Percentiles rank a stretch among this genome's conserved stretches.
phyloP scores from a whole-genome alignment of 2,329 filamentous ascomycete genomes.

The Gaeumannomyces sp. region DNA sequence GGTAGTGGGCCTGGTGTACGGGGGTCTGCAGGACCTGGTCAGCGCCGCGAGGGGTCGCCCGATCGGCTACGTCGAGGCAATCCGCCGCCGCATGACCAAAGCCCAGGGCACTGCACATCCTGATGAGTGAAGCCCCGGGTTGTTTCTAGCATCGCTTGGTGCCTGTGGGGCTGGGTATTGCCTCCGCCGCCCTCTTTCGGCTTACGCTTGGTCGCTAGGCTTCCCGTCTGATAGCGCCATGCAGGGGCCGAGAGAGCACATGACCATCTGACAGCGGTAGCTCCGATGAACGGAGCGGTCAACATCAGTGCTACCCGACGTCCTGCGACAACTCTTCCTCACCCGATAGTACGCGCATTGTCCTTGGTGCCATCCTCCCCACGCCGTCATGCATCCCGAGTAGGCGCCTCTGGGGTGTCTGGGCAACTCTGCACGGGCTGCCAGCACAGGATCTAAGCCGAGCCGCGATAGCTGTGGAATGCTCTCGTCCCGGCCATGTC shows the following conservation, averaged over 20 bases:
- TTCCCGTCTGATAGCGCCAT: not conserved
- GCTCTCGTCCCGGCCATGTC: too few species aligned
- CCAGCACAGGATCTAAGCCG: too few species aligned
- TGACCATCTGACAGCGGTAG: not conserved
- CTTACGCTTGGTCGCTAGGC: not conserved
- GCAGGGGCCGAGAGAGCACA: not conserved
- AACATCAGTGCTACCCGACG: too few species aligned
- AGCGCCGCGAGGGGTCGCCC: conserved; percentile 63
- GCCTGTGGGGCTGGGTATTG: too few species aligned
- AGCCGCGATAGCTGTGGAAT: too few species aligned
- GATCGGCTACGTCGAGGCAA: conserved; percentile 68
- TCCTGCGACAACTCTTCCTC: too few species aligned
- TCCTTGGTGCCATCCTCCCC: too few species aligned
- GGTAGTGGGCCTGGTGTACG: conserved; percentile 72
- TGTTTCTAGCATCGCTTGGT: too few species aligned
- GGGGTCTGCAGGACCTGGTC: conserved; percentile 71
- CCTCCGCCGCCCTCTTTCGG: not conserved
- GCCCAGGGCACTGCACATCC: not conserved
- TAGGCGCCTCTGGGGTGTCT: too few species aligned
- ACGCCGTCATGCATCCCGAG: too few species aligned
- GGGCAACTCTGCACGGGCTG: too few species aligned
- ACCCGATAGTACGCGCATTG: too few species aligned
- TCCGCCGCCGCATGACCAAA: conserved; percentile 28
- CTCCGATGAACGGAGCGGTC: not conserved
- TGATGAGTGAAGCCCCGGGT: not conserved